Evolutionary conservation across 2,329 filamentous ascomycete genomes (phyloP).

Genomic region (Acephala macrosclerotiorum): DNA sequence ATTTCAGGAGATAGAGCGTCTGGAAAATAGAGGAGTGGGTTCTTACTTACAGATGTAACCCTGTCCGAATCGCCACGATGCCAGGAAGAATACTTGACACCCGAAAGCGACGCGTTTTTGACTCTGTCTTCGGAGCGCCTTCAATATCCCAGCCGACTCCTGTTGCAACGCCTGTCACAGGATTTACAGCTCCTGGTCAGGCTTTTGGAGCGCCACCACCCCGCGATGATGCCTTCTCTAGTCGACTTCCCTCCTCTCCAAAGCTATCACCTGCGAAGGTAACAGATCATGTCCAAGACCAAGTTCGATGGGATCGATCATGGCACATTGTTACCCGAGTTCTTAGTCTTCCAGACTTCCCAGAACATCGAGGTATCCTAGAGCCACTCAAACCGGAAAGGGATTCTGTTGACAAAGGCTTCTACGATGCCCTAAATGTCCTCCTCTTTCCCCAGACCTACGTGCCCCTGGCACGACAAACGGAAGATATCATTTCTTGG

Average conservation of each 20-base stretch:
- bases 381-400: slow-evolving; percentile 30
- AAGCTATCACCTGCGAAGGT: slow-evolving; percentile 15
- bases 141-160: slow-evolving; percentile 42
- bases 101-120: slow-evolving; percentile 42
- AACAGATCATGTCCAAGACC: slow-evolving; percentile 44
- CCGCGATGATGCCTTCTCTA: slow-evolving; percentile 11
- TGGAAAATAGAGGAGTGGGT: background rate
- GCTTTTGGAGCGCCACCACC: slow-evolving; percentile 34
- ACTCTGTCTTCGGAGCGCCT: slow-evolving; percentile 41
- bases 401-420: slow-evolving; percentile 47
- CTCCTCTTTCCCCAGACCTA: slow-evolving; percentile 56
- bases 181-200: slow-evolving; percentile 37
- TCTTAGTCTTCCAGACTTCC: slow-evolving; percentile 61
- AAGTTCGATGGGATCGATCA: slow-evolving; percentile 65
- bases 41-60: too few relatives aligned
- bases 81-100: slow-evolving; percentile 20
- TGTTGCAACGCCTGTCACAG: slow-evolving; percentile 35
- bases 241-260: slow-evolving; percentile 12
- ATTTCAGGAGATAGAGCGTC: background rate
- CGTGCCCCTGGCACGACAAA: slow-evolving; percentile 58
- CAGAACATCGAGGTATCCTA: slow-evolving; percentile 51
- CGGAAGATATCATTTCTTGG: slow-evolving; percentile 65
- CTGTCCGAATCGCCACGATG: slow-evolving; percentile 20
- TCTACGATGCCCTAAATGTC: slow-evolving; percentile 60
- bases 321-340: slow-evolving; percentile 68